Evolutionary conservation across 805 yeast species (phyloP).

Genomic region (Saccharomyces jurei): DNA sequence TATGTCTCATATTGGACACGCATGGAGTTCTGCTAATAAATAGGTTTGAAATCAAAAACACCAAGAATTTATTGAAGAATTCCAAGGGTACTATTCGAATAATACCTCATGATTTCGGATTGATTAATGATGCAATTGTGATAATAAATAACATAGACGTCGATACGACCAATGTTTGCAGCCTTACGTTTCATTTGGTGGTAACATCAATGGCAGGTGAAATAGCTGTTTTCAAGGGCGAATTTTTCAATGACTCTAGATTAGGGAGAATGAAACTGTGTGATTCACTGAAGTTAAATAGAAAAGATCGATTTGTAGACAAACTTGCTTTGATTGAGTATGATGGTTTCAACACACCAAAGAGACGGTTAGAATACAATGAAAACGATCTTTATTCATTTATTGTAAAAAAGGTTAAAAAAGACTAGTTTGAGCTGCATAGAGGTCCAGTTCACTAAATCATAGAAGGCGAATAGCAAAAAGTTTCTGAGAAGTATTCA

Average conservation of each 20-base stretch:
- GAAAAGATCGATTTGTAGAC: slow-evolving; percentile 13
- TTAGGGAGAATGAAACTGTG: slow-evolving; percentile 14
- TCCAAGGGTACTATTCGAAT: slow-evolving; percentile 10
- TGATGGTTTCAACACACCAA: not conserved
- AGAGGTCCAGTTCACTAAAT: not conserved
- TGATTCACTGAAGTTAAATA: slow-evolving; percentile 15
- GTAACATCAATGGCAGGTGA: slow-evolving; percentile 16
- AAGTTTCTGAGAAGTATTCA: not conserved
- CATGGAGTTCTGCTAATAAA: slow-evolving; percentile 20
- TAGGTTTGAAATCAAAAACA: slow-evolving; percentile 9
- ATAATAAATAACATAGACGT: slow-evolving; percentile 7
- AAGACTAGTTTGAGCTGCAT: not conserved
- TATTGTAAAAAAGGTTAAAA: not conserved
- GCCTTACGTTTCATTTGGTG: slow-evolving; percentile 11
- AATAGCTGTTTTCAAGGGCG: slow-evolving; percentile 17
- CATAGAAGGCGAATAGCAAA: not conserved
- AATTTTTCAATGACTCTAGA: slow-evolving; percentile 11
- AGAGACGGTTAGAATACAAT: slow-evolving; percentile 1
- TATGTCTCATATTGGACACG: slow-evolving; percentile 17
- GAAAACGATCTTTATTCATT: not conserved
- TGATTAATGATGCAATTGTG: slow-evolving; percentile 19
- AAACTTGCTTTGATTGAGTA: slow-evolving; percentile 14
- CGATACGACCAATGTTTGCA: not conserved
- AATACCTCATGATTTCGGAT: slow-evolving; percentile 16
- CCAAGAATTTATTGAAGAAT: slow-evolving; percentile 4